phyloP scores from a whole-genome alignment of 2,329 filamentous ascomycete species.

The Apiospora aurea region DNA sequence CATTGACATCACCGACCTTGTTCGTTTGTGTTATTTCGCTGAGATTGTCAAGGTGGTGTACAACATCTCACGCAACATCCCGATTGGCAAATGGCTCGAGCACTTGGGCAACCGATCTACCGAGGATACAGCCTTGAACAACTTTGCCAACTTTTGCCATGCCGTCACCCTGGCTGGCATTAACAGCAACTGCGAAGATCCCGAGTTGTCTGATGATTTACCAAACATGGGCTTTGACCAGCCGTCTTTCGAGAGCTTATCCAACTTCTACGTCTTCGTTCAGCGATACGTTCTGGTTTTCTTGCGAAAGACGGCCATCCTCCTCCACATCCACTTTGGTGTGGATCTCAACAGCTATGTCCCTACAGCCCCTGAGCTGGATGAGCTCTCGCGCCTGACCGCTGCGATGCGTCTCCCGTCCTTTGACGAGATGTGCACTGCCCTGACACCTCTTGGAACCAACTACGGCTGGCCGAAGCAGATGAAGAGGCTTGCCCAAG shows the following conservation, averaged over 20 bases:
- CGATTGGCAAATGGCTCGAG: constrained; percentile 56
- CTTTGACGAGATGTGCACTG: constrained; percentile 78
- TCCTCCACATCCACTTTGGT: constrained; percentile 87
- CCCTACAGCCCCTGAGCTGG: constrained; percentile 66
- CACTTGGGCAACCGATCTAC: constrained; percentile 51
- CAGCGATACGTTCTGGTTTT: constrained; percentile 89
- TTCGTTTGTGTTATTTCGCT: constrained; percentile 87
- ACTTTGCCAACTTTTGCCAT: constrained; percentile 64
- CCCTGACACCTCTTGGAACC: constrained; percentile 55
- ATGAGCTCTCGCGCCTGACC: constrained; percentile 84
- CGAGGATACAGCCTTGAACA: constrained; percentile 56
- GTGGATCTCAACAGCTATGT: constrained; percentile 82
- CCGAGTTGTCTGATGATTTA: constrained; percentile 42
- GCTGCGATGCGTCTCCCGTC: constrained; percentile 77
- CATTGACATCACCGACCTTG: constrained; percentile 78
- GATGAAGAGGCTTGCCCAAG: constrained; percentile 57
- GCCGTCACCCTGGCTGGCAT: constrained; percentile 54
- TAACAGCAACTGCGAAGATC: constrained; percentile 47
- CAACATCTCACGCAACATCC: constrained; percentile 63
- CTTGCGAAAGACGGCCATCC: constrained; percentile 81
- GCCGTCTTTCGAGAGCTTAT: constrained; percentile 59
- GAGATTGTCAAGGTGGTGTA: constrained; percentile 86
- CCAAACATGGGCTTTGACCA: constrained; percentile 61
- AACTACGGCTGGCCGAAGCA: constrained; percentile 58
- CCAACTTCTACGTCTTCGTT: constrained; percentile 66